phyloP scores from a whole-genome alignment of 129 eudicot species.

The Flaveria linearis region DNA sequence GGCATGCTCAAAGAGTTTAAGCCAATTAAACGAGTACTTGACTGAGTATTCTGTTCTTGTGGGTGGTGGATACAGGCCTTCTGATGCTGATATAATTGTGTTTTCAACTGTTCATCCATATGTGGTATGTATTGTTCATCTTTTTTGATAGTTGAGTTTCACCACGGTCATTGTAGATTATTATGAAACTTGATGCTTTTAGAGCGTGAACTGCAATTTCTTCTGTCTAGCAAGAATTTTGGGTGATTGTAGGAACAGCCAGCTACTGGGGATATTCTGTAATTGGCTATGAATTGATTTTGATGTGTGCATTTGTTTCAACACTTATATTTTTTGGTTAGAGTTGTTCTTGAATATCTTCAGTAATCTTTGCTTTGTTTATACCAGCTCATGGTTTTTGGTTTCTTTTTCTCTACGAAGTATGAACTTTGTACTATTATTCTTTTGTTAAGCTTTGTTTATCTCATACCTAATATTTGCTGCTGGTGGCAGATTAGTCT shows the following conservation, averaged over 20 bases:
- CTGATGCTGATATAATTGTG: constrained; percentile 69
- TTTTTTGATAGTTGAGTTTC: not conserved
- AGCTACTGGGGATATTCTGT: constrained; percentile 8
- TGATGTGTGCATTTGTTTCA: constrained; percentile 9
- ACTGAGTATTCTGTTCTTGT: constrained; percentile 52
- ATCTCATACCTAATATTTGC: constrained; percentile 14
- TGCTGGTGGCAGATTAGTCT: constrained; percentile 49
- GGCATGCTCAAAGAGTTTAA: constrained; percentile 42
- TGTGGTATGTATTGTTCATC: constrained; percentile 55
- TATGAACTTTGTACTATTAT: not conserved
- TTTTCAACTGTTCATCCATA: constrained; percentile 61
- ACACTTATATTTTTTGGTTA: constrained; percentile 3
- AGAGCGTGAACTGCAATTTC: not conserved
- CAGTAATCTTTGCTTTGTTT: not conserved
- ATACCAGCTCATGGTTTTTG: constrained; percentile 9
- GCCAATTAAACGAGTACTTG: constrained; percentile 63
- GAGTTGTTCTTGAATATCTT: not conserved
- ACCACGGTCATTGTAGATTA: constrained; percentile 5
- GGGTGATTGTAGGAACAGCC: not conserved
- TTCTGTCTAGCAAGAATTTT: not conserved
- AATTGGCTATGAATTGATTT: not conserved
- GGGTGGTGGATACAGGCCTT: constrained; percentile 60
- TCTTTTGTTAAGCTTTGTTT: not conserved
- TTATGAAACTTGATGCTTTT: not conserved
- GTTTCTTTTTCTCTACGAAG: not conserved